Conservation (phyloP, 257 asterid genomes). For the Perilla frutescens region DNA sequence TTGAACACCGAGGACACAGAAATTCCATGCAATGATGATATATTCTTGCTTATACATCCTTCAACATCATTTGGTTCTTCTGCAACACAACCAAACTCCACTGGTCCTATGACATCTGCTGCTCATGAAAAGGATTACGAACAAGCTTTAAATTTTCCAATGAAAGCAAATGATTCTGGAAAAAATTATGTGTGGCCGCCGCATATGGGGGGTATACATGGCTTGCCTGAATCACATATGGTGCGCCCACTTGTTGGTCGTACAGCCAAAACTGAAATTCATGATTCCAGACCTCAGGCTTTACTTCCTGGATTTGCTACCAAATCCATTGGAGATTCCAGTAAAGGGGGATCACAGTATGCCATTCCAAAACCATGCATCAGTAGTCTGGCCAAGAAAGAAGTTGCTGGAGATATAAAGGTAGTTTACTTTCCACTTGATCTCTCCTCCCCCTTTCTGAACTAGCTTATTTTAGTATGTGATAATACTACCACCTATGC, state of each 20-base stretch:
- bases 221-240: constrained; percentile 41
- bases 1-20: constrained; percentile 91
- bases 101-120: constrained; percentile 45
- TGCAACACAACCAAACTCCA: constrained; percentile 51
- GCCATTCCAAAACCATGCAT: constrained; percentile 42
- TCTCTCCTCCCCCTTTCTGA: constrained; percentile 24
- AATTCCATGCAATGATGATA: constrained; percentile 98
- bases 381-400: constrained; percentile 49
- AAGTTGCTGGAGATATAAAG: constrained; percentile 48
- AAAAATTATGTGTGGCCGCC: constrained; percentile 58
- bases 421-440: constrained; percentile 35
- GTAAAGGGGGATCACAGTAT: constrained; percentile 47
- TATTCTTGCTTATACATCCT: constrained; percentile 96
- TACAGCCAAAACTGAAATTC: constrained; percentile 50
- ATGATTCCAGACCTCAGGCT: constrained; percentile 43
- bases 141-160: constrained; percentile 43
- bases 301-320: constrained; percentile 49
- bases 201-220: constrained; percentile 53
- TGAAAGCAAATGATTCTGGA: constrained; percentile 51
- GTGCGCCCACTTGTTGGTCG: constrained; percentile 42
- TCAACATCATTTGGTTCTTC: constrained; percentile 64
- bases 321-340: constrained; percentile 45
- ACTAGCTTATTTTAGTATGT: constrained; percentile 26
- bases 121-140: constrained; percentile 48
- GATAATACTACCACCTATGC: constrained; percentile 23